Evolutionary conservation across 2,329 filamentous ascomycete genomes (phyloP), one percentile per base, ranked within the genome.

Genomic region (Colletotrichum orbiculare): DNA sequence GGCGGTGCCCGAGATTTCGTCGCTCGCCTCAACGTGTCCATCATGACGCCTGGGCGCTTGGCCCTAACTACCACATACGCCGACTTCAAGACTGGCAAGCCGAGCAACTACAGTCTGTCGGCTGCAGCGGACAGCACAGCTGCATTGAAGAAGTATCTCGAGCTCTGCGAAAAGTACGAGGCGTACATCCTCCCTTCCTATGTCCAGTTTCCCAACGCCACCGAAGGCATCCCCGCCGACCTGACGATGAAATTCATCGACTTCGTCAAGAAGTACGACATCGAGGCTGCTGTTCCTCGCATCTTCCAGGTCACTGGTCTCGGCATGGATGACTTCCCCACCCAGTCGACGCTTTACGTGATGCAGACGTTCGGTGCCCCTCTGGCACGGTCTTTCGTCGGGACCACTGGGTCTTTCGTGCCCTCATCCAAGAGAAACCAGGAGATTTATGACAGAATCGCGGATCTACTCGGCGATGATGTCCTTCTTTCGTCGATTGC

Each of bases 231-330:
- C 34, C 71, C 71, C 8, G 60, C 69, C 34, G 72, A 73, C 12
- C 72, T 87, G 10, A 59, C 60, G 2, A 41, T 59, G 15, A 59
- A 37, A 15, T 53, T 64, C 7, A 15, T 33, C 17, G 75, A 83
- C 3, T 85, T 85, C 57, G 73, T 82, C 9, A 69, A 73, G 41
- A 85, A 85, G 69, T 79, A 85, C 71, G 69, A 74, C 11, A 70
- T 87, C 4, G 70, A 77, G 33, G 79, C 75, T 15, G 73, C 79
- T 2, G 74, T 83, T 1, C 75, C 74, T 15, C 72, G 76, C 8
- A 74, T 83, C 13, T 82, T 76, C 65, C 68, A 70, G 12, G 77
- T 78, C 60, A 76, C 77, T 1, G 76, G 78, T 25, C 76, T 83
- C 54, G 83, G 82, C 3, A 68, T 82, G 2, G 79, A 79, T 13